Base-by-base conservation (phyloP, 768 basidiomycete species). In the Mycena capillaripes region DNA sequence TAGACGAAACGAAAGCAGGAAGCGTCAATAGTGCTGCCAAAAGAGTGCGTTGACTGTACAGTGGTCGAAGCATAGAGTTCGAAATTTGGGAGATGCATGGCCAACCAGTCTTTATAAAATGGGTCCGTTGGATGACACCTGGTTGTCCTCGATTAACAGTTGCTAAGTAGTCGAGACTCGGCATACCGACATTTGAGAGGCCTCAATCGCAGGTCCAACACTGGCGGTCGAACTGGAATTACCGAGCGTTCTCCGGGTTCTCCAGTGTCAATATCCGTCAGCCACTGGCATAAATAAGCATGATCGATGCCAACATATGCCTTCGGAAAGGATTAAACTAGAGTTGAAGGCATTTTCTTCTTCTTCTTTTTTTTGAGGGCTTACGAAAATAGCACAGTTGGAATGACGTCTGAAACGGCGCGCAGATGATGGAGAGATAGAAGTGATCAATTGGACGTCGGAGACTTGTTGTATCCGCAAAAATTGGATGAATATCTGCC, bases 1-100 rank as follows among this genome's bases (percentile, higher is more conserved):
- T 48, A 50, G 61, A 62, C 46, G 30, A 48, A 34, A 62, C 61
- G 46, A 30, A 62, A 32, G 61, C 42, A 62, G 61, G 40, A 42
- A 60, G 25, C 12, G 59, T 30, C 17, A 60, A 46, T 46, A 60
- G 59, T 60, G 59, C 59, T 46, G 59, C 59, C 40, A 46, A 46
- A 25, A 60, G 59, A 27, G 59, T 42, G 59, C 59, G 21, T 17
- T 40, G 59, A 42, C 42, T 60, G 38, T 42, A 40, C 59, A 17
- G 59, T 60, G 42, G 27, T 46, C 25, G 38, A 60, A 60, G 40
- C 59, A 60, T 60, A 16, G 30, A 42, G 40, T 44, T 46, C 25
- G 38, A 46, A 9, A 42, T 29, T 27, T 5, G 59, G 59, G 40
- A 44, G 40, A 60, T 36, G 34, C 34, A 57, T 36, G 56, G 21